phyloP scores from a whole-genome alignment of 1,139 yeast genomes.

The Meyerozyma athensensis region DNA sequence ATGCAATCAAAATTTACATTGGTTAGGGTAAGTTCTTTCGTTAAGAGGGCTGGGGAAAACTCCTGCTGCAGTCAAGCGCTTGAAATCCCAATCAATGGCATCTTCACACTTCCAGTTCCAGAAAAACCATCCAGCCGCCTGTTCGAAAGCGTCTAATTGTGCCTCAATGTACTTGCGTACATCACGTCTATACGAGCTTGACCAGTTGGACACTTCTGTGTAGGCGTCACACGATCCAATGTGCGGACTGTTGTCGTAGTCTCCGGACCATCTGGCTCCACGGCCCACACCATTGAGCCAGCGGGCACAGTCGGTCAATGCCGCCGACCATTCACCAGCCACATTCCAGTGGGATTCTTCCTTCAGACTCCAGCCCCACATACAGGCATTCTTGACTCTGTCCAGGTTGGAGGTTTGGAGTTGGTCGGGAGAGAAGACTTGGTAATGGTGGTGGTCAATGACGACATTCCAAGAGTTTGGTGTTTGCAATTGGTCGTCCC shows the following conservation, averaged over 20 bases:
- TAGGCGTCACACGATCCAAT: constrained; percentile 64
- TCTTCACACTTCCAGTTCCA: constrained; percentile 92
- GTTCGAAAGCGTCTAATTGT: constrained; percentile 79
- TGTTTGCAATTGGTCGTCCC: constrained; percentile 49
- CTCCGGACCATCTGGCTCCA: constrained; percentile 83
- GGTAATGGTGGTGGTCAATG: constrained; percentile 89
- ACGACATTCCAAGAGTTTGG: constrained; percentile 55
- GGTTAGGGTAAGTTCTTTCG: constrained; percentile 64
- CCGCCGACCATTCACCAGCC: constrained; percentile 92
- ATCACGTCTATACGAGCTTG: constrained; percentile 47
- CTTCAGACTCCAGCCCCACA: constrained; percentile 47
- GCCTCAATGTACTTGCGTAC: constrained; percentile 79
- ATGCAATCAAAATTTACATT: constrained; percentile 40
- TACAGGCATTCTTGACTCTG: constrained; percentile 61
- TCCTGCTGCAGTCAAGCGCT: constrained; percentile 49
- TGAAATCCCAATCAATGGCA: constrained; percentile 84
- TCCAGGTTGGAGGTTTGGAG: constrained; percentile 52
- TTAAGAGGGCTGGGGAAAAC: constrained; percentile 78
- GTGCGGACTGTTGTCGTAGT: constrained; percentile 45
- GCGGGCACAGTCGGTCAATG: constrained; percentile 85
- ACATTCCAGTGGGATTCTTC: constrained; percentile 70
- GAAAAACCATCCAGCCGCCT: constrained; percentile 74
- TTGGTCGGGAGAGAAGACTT: constrained; percentile 69
- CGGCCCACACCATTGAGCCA: constrained; percentile 91
- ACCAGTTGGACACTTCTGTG: constrained; percentile 57